Conservation (phyloP, 2,329 filamentous ascomycete genomes). For the Apiospora aurea region DNA sequence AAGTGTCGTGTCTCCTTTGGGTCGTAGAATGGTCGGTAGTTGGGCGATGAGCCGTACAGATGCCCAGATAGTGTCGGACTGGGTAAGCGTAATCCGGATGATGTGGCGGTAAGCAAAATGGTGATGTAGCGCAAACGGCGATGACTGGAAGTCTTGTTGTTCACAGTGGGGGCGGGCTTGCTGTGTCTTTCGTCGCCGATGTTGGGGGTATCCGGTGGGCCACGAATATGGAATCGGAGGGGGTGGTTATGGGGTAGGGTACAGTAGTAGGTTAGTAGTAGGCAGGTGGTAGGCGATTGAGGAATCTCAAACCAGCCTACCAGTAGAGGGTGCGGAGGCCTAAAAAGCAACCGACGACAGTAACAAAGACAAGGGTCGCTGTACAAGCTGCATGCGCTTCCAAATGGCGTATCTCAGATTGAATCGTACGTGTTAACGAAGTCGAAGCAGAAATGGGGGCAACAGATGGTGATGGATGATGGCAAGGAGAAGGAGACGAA, state of each 20-base stretch:
- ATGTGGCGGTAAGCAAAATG: constrained; percentile 19
- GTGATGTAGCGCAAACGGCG: neutral
- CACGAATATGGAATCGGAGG: constrained; percentile 17
- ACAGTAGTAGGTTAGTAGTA: no score
- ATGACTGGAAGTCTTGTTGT: constrained; percentile 13
- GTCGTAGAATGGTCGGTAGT: neutral
- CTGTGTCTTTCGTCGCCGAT: constrained; percentile 6
- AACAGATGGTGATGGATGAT: constrained; percentile 10
- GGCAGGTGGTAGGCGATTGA: neutral
- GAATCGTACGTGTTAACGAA: neutral
- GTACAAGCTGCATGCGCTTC: neutral
- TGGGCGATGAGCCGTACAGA: constrained; percentile 1
- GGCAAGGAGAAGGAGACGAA: neutral
- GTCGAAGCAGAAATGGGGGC: neutral
- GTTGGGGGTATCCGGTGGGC: constrained; percentile 9
- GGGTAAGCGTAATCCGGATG: constrained; percentile 2
- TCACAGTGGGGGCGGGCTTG: constrained; percentile 15
- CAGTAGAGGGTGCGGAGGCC: neutral
- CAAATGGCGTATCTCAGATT: neutral
- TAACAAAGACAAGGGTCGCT: neutral
- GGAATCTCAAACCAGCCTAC: neutral
- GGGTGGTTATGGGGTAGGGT: constrained; percentile 15
- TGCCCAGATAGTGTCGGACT: neutral
- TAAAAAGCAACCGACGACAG: neutral
- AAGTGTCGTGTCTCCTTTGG: neutral